Evolutionary conservation across 2,329 filamentous ascomycete genomes (phyloP).

Genomic region (Lachnellula cervina): DNA sequence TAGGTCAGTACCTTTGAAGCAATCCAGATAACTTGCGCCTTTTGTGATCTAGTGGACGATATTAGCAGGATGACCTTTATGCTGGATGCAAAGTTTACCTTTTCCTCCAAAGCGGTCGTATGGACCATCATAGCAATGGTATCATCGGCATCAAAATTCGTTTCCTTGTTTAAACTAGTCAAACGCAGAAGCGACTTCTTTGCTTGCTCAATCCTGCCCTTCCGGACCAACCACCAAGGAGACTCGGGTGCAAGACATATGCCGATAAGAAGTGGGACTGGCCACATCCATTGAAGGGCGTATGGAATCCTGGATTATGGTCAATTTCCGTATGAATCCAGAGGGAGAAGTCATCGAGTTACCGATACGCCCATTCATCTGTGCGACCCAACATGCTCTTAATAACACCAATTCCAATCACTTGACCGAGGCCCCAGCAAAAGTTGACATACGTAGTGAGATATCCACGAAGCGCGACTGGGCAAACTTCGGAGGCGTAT

Average conservation of each 20-base stretch:
- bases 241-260: slow-evolving; percentile 46
- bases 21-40: slow-evolving; percentile 46
- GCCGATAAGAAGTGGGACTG: slow-evolving; percentile 42
- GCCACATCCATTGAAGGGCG: slow-evolving; percentile 50
- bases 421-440: slow-evolving; percentile 49
- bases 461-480: slow-evolving; percentile 50
- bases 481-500: slow-evolving; percentile 47
- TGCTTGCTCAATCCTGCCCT: slow-evolving; percentile 41
- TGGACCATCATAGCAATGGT: slow-evolving; percentile 52
- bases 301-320: slow-evolving; percentile 38
- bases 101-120: slow-evolving; percentile 52
- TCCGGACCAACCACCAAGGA: slow-evolving; percentile 47
- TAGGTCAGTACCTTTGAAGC: slow-evolving; percentile 44
- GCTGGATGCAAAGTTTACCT: slow-evolving; percentile 17
- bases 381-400: slow-evolving; percentile 40
- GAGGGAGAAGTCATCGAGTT: neutral
- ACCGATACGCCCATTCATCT: slow-evolving; percentile 46
- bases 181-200: slow-evolving; percentile 34
- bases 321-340: neutral
- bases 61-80: neutral
- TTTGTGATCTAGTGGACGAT: slow-evolving; percentile 22
- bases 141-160: slow-evolving; percentile 40
- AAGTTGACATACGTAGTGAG: slow-evolving; percentile 52
- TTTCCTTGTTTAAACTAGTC: slow-evolving; percentile 37
- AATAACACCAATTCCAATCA: slow-evolving; percentile 47